Evolutionary conservation across 495 filamentous ascomycete genomes (phyloP).

Genomic region (Xylaria telfairii): DNA sequence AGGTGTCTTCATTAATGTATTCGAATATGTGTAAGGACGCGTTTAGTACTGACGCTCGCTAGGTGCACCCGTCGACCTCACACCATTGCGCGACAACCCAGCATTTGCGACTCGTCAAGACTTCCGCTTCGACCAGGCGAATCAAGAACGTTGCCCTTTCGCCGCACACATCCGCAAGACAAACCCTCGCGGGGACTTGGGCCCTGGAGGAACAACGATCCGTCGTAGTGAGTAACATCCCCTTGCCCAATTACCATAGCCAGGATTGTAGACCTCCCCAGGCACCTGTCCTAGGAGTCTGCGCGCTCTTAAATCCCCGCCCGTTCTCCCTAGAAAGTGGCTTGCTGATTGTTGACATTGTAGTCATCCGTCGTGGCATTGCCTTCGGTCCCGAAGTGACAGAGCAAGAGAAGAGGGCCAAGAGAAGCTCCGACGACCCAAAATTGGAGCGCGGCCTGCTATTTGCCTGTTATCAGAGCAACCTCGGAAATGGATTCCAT

Average conservation of each 20-base stretch:
- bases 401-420: conserved; percentile 24
- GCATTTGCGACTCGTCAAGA: conserved; percentile 34
- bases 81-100: conserved; percentile 41
- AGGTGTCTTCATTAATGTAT: not conserved
- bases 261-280: not conserved
- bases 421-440: conserved; percentile 23
- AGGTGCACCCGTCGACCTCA: conserved; percentile 46
- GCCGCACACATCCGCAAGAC: conserved; percentile 53
- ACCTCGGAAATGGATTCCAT: conserved; percentile 46
- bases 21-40: not conserved
- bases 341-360: not conserved
- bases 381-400: conserved; percentile 49
- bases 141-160: conserved; percentile 46
- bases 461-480: conserved; percentile 52
- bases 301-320: not conserved
- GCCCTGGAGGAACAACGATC: conserved; percentile 9
- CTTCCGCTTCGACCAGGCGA: conserved; percentile 34
- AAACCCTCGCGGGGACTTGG: conserved; percentile 46
- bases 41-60: not conserved
- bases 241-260: not conserved
- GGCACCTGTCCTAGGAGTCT: not conserved
- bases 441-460: conserved; percentile 45
- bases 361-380: conserved; percentile 49
- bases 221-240: conserved; percentile 21
- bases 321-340: not conserved